Percentiles rank a stretch among this genome's conserved stretches.
Conservation (phyloP, 768 basidiomycete genomes). For the Collybiopsis luxurians region DNA sequence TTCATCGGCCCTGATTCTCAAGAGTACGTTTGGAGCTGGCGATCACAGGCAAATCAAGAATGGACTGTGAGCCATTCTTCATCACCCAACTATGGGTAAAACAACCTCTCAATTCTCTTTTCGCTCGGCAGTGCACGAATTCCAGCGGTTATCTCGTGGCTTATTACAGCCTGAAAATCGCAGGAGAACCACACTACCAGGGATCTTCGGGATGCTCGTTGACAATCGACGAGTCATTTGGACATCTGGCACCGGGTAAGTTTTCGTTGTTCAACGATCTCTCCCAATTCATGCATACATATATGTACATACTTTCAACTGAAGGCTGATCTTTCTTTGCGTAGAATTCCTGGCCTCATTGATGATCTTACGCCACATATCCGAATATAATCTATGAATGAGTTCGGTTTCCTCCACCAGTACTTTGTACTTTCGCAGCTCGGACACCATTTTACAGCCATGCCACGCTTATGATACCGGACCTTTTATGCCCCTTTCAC, state of each 20-base stretch:
- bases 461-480: too few relatives aligned
- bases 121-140: slow-evolving; percentile 51
- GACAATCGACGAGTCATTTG: slow-evolving; percentile 59
- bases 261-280: too few relatives aligned
- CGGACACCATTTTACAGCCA: too few relatives aligned
- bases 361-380: slow-evolving; percentile 65
- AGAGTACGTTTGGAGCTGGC: slow-evolving; percentile 60
- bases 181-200: slow-evolving; percentile 52
- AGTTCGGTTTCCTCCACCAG: not conserved
- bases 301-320: not conserved
- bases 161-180: slow-evolving; percentile 54
- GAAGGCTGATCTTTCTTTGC: not conserved
- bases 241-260: slow-evolving; percentile 54
- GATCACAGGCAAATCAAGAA: slow-evolving; percentile 47
- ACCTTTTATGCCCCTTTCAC: too few relatives aligned
- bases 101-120: slow-evolving; percentile 3
- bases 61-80: slow-evolving; percentile 52
- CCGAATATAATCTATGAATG: slow-evolving; percentile 32
- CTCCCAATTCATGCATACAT: too few relatives aligned
- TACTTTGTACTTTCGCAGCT: not conserved
- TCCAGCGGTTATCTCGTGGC: slow-evolving; percentile 50
- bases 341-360: slow-evolving; percentile 60
- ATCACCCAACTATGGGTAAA: not conserved
- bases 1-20: slow-evolving; percentile 60
- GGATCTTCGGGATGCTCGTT: slow-evolving; percentile 61